phyloP scores from a whole-genome alignment of 2,329 filamentous ascomycete species.

The Microcyclosporella mali region DNA sequence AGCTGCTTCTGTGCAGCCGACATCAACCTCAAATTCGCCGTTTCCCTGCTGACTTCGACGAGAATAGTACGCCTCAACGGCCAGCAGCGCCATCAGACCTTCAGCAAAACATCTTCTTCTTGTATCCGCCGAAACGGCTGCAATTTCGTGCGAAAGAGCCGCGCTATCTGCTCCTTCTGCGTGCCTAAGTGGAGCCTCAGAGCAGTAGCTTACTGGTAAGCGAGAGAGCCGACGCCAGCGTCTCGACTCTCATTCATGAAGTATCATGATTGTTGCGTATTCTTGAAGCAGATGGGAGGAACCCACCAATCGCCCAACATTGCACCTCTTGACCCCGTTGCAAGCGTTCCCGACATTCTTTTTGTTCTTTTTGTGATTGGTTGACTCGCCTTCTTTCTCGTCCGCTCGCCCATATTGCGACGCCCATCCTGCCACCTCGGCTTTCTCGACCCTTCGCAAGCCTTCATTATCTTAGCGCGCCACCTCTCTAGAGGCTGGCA shows the following conservation, averaged over 20 bases:
- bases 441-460: not conserved
- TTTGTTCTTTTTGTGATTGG: not conserved
- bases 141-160: not conserved
- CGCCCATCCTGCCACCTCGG: slow-evolving; percentile 5
- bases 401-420: not conserved
- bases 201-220: not conserved
- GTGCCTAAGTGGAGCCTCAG: no score
- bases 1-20: no score
- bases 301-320: no score
- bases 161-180: not conserved
- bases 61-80: slow-evolving; percentile 5
- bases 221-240: no score
- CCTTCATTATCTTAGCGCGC: slow-evolving; percentile 8
- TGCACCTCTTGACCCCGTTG: no score
- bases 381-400: not conserved
- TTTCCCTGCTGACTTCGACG: slow-evolving; percentile 1
- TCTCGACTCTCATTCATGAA: not conserved
- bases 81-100: not conserved
- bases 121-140: slow-evolving; percentile 3
- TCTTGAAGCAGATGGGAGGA: no score
- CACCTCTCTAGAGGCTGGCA: slow-evolving; percentile 7
- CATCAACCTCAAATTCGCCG: slow-evolving; percentile 2
- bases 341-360: no score
- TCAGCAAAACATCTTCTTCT: slow-evolving; percentile 2
- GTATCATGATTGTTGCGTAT: no score